These are phyloP conservation scores for Isatis tinctoria DNA, from an alignment of 345 rosid species.

Conservation along the genomic window DNA sequence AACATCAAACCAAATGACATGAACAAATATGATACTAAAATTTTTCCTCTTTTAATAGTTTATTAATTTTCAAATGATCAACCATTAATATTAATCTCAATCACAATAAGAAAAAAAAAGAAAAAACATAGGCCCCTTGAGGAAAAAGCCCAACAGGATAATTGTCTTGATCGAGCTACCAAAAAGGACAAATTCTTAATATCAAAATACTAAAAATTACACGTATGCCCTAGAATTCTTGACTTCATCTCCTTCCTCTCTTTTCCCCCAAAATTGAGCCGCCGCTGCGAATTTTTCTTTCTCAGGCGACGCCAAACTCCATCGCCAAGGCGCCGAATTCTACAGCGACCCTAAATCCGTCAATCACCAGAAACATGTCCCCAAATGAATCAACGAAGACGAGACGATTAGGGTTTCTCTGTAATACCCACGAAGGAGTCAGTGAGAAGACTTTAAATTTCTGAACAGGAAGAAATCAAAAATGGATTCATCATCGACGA, in stretches of 20 bases:
- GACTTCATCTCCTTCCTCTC: background rate
- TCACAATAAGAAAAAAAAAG: no score
- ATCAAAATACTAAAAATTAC: background rate
- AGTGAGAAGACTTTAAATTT: background rate
- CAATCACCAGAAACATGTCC: background rate
- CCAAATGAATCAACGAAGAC: background rate
- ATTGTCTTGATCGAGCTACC: background rate
- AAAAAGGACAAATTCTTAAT: background rate
- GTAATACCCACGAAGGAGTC: background rate
- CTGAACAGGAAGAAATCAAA: background rate
- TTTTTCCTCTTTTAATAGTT: no score
- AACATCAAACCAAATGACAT: no score
- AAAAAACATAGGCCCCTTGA: background rate
- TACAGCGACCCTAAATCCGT: background rate
- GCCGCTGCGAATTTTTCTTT: conserved; percentile 6
- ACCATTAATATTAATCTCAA: no score
- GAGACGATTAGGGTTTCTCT: background rate
- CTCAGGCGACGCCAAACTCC: conserved; percentile 16
- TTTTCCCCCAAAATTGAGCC: conserved; percentile 20
- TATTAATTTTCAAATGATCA: no score
- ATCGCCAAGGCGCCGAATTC: background rate
- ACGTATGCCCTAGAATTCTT: conserved; percentile 25
- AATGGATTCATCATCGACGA: conserved; percentile 48
- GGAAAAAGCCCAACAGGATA: background rate
- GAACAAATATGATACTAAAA: no score